Evolutionary conservation across 2,329 filamentous ascomycete species (phyloP).

Genomic region (Xylariaceae sp.): DNA sequence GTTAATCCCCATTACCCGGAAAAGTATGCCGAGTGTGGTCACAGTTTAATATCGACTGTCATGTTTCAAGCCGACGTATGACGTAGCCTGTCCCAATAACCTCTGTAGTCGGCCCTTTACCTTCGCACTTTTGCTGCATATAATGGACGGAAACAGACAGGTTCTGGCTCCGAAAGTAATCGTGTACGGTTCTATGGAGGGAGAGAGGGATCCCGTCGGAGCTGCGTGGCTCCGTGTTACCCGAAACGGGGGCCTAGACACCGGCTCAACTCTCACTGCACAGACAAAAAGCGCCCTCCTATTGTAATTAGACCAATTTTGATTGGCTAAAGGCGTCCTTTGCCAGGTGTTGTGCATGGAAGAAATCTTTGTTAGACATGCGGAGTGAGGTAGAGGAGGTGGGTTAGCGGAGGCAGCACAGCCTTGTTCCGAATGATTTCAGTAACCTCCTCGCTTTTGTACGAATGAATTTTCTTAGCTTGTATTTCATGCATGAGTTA

Average conservation of each 20-base stretch:
- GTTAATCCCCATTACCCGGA: slow-evolving; percentile 15
- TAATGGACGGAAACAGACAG: not conserved
- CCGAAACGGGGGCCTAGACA: slow-evolving; percentile 18
- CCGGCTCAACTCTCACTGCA: slow-evolving; percentile 14
- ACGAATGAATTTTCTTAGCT: too few relatives aligned
- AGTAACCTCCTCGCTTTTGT: too few relatives aligned
- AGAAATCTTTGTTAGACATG: too few relatives aligned
- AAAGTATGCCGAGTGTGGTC: slow-evolving; percentile 1
- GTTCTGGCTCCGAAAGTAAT: not conserved
- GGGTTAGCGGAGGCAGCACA: too few relatives aligned
- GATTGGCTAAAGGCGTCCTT: too few relatives aligned
- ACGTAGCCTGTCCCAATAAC: slow-evolving; percentile 1
- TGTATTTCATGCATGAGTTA: too few relatives aligned
- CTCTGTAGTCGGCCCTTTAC: not conserved
- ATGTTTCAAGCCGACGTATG: slow-evolving; percentile 11
- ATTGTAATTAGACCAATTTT: too few relatives aligned
- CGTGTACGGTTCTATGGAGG: slow-evolving; percentile 2
- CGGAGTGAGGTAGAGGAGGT: too few relatives aligned
- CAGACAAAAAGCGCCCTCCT: too few relatives aligned
- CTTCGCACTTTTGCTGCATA: not conserved
- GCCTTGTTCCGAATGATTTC: too few relatives aligned
- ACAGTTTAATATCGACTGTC: slow-evolving; percentile 5
- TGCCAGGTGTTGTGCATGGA: too few relatives aligned
- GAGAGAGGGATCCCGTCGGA: slow-evolving; percentile 1
- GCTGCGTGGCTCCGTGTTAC: slow-evolving; percentile 24